Conservation (phyloP, 805 yeast genomes). For the Sugiyamaella lignohabitans region DNA sequence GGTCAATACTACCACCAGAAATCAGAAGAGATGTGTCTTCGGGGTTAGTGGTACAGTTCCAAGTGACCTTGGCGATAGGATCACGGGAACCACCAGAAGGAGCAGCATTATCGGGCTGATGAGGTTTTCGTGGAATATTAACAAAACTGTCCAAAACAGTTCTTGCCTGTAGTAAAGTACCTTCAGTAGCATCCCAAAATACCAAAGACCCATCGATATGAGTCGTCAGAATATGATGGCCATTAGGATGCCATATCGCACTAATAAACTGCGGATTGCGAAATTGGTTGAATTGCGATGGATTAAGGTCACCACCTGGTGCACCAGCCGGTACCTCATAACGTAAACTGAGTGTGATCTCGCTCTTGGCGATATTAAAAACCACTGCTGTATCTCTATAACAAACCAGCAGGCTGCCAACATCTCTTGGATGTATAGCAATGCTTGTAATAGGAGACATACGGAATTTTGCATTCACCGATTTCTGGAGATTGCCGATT, state of each 20-base stretch:
- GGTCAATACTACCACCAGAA: conserved; percentile 55
- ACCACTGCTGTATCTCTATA: conserved; percentile 64
- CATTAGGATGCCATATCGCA: conserved; percentile 88
- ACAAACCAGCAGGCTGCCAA: conserved; percentile 68
- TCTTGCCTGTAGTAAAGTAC: conserved; percentile 68
- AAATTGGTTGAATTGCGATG: conserved; percentile 17
- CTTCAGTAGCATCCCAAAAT: conserved; percentile 88
- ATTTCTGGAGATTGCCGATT: conserved; percentile 64
- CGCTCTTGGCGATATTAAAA: conserved; percentile 58
- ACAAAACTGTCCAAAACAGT: conserved; percentile 59
- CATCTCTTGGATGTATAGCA: conserved; percentile 83
- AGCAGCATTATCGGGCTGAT: conserved; percentile 6
- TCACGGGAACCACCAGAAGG: conserved; percentile 14
- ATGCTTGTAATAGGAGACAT: conserved; percentile 60
- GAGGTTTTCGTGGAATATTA: conserved; percentile 40
- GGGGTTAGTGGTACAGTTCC: conserved; percentile 79
- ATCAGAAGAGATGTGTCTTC: conserved; percentile 70
- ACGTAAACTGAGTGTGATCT: conserved; percentile 48
- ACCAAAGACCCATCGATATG: conserved; percentile 80
- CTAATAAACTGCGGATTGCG: conserved; percentile 41
- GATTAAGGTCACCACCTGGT: conserved; percentile 55
- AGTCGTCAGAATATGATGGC: conserved; percentile 70
- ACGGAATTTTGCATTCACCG: conserved; percentile 50
- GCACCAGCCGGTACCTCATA: conserved; percentile 63
- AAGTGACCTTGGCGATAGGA: conserved; percentile 48